These are phyloP conservation scores for Alternaria metachromatica DNA, from an alignment of 2,329 filamentous ascomycete species.

Conservation along the genomic window DNA sequence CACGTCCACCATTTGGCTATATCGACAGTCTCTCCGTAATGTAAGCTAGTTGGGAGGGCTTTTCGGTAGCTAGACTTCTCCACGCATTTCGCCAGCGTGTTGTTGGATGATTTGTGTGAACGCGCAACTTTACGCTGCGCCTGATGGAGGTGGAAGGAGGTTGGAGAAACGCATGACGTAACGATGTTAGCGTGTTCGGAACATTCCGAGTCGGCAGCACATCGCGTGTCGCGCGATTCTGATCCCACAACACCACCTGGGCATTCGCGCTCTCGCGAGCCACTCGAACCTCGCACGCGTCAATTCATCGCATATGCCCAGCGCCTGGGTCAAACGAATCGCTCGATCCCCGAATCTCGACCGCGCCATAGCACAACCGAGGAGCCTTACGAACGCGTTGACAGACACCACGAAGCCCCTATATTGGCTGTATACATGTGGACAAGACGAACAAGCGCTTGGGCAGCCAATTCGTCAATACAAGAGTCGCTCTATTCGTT, in stretches of 20 bases:
- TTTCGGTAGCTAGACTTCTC: background rate
- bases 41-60: background rate
- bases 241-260: background rate
- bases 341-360: background rate
- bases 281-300: background rate
- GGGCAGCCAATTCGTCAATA: background rate
- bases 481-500: background rate
- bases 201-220: background rate
- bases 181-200: background rate
- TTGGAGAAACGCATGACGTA: background rate
- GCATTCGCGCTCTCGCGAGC: background rate
- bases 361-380: background rate
- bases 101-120: background rate
- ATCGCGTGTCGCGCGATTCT: background rate
- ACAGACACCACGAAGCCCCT: background rate
- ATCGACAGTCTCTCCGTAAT: background rate
- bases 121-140: background rate
- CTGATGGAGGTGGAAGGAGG: background rate
- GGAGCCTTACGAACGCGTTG: background rate
- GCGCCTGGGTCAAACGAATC: background rate
- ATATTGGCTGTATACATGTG: background rate
- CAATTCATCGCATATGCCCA: background rate
- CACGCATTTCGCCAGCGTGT: background rate
- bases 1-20: background rate
- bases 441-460: background rate